phyloP scores from a whole-genome alignment of 139 green algal species.

The Pleodorina starrii region DNA sequence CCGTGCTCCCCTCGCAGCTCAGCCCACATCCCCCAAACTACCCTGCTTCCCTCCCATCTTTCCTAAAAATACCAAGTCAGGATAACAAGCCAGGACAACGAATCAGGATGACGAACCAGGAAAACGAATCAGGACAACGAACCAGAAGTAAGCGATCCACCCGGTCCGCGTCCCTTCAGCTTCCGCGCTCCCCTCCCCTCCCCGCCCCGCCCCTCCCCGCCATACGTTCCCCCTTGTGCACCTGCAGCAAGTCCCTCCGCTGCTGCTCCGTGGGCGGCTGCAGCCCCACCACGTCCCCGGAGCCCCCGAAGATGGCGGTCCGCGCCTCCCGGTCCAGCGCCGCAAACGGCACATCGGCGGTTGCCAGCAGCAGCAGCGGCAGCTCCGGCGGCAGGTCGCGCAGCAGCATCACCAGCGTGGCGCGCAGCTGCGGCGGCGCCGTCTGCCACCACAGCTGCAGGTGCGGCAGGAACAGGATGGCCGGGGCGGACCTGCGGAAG shows the following conservation, averaged over 20 bases:
- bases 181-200: no score
- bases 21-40: no score
- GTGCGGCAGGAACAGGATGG: conserved; percentile 93
- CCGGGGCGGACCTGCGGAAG: conserved; percentile 77
- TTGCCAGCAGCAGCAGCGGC: conserved; percentile 92
- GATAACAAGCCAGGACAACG: no score
- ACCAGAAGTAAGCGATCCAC: no score
- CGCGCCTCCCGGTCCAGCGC: conserved; percentile 58
- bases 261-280: conserved; percentile 28
- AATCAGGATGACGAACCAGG: no score
- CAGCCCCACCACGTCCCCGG: conserved; percentile 52
- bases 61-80: no score
- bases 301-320: neutral
- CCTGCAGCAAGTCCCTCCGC: conserved; percentile 61
- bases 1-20: no score
- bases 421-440: conserved; percentile 78
- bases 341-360: conserved; percentile 68
- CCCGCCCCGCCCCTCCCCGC: no score
- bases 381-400: conserved; percentile 85
- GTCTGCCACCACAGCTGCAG: conserved; percentile 79
- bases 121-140: no score
- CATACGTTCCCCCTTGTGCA: neutral
- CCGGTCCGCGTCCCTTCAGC: no score
- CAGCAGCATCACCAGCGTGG: conserved; percentile 86
- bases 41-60: no score